These are phyloP conservation scores for Penicillium fimorum DNA, from an alignment of 495 filamentous ascomycete species.

Conservation along the genomic window DNA sequence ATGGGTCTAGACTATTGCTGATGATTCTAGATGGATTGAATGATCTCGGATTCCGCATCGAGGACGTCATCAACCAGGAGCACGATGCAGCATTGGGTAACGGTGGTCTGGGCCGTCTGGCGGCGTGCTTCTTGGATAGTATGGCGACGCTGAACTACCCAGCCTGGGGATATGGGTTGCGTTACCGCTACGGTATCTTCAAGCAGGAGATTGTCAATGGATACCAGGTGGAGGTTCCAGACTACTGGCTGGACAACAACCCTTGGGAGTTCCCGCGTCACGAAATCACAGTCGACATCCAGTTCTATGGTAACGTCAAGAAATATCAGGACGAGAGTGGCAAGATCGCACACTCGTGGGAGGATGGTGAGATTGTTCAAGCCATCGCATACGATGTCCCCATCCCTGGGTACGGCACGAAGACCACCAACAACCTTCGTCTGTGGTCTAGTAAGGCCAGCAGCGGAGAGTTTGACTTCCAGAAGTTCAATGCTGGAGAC, in stretches of 20 bases:
- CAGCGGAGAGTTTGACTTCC: conserved; percentile 97
- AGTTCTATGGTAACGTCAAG: conserved; percentile 85
- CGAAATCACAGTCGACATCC: conserved; percentile 91
- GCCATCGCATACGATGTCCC: conserved; percentile 95
- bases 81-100: conserved; percentile 96
- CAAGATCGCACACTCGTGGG: conserved; percentile 71
- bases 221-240: conserved; percentile 95
- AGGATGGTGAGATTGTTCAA: conserved; percentile 88
- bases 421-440: conserved; percentile 93
- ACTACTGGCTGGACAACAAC: conserved; percentile 99
- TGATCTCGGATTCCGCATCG: conserved; percentile 93
- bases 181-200: conserved; percentile 98
- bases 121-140: conserved; percentile 95
- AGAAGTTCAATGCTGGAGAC: conserved; percentile 98
- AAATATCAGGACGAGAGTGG: conserved; percentile 74
- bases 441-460: conserved; percentile 97
- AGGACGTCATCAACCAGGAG: conserved; percentile 92
- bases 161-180: conserved; percentile 93
- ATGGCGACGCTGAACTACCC: conserved; percentile 91
- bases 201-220: conserved; percentile 98
- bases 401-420: conserved; percentile 84
- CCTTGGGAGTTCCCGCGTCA: conserved; percentile 98
- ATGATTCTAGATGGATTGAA: conserved; percentile 63
- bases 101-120: conserved; percentile 89
- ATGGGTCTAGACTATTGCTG: neutral